phyloP scores from a whole-genome alignment of 164 flowering plant genomes.

The Echeveria elegans region DNA sequence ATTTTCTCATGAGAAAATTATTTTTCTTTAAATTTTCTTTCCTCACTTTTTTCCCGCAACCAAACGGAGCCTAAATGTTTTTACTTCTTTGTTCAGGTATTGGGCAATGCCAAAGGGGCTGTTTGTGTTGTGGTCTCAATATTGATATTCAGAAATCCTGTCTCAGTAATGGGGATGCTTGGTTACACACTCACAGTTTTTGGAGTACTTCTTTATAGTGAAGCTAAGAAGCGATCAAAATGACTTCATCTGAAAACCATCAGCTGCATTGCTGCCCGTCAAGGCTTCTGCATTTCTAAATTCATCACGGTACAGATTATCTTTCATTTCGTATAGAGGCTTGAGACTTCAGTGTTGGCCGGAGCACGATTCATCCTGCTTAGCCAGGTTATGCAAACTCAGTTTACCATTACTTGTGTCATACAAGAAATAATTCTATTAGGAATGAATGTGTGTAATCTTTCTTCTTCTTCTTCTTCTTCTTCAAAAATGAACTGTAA shows the following conservation, averaged over 20 bases:
- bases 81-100: not conserved
- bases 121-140: slow-evolving; percentile 6
- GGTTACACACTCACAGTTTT: slow-evolving; percentile 3
- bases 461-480: no score
- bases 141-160: slow-evolving; percentile 6
- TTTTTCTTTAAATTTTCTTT: no score
- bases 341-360: not conserved
- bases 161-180: slow-evolving; percentile 1
- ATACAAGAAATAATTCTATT: not conserved
- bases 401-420: not conserved
- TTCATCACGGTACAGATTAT: not conserved
- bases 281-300: not conserved
- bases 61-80: no score
- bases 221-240: slow-evolving; percentile 6
- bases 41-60: no score
- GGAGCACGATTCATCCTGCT: not conserved
- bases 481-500: not conserved
- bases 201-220: slow-evolving; percentile 5
- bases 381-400: not conserved
- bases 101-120: slow-evolving; percentile 8
- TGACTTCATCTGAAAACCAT: not conserved
- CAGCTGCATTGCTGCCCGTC: not conserved
- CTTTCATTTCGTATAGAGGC: not conserved
- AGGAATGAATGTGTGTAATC: not conserved
- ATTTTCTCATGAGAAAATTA: no score